phyloP scores from a whole-genome alignment of 208 protist genomes.

The Crithidia fasciculata region DNA sequence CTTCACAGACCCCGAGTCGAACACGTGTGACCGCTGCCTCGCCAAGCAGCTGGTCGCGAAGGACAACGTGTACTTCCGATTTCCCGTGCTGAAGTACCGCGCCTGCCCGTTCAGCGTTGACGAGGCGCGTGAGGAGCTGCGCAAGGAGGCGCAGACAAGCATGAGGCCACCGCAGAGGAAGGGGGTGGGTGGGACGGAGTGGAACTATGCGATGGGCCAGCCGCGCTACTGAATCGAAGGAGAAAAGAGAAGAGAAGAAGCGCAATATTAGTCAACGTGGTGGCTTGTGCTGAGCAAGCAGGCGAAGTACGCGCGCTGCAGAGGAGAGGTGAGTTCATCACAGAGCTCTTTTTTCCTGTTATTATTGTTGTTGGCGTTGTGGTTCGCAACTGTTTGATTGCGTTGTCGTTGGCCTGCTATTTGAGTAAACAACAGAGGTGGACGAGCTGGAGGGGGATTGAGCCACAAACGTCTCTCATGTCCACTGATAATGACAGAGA shows the following conservation, averaged over 20 bases:
- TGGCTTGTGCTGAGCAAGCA: background rate
- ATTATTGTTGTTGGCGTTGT: background rate
- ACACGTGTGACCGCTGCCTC: conserved; percentile 70
- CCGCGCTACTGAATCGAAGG: conserved; percentile 11
- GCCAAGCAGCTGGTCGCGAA: conserved; percentile 78
- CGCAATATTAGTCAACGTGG: background rate
- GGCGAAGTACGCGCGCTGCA: no score
- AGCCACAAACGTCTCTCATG: no score
- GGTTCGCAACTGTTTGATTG: no score
- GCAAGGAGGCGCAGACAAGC: conserved; percentile 30
- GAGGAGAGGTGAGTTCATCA: background rate
- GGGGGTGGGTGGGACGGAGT: background rate
- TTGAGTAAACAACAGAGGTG: no score
- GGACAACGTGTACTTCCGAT: conserved; percentile 90
- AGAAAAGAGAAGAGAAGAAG: background rate
- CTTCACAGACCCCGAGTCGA: conserved; percentile 47
- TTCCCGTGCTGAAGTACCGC: conserved; percentile 87
- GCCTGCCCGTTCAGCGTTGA: conserved; percentile 86
- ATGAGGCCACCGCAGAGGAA: background rate
- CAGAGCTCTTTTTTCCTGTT: background rate
- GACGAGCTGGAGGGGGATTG: no score
- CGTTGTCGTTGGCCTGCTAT: no score
- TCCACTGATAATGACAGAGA: no score
- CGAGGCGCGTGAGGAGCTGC: conserved; percentile 72
- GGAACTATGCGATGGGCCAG: conserved; percentile 17